Conservation (phyloP, 2,329 filamentous ascomycete species). For the Magnaporthales sp. region DNA sequence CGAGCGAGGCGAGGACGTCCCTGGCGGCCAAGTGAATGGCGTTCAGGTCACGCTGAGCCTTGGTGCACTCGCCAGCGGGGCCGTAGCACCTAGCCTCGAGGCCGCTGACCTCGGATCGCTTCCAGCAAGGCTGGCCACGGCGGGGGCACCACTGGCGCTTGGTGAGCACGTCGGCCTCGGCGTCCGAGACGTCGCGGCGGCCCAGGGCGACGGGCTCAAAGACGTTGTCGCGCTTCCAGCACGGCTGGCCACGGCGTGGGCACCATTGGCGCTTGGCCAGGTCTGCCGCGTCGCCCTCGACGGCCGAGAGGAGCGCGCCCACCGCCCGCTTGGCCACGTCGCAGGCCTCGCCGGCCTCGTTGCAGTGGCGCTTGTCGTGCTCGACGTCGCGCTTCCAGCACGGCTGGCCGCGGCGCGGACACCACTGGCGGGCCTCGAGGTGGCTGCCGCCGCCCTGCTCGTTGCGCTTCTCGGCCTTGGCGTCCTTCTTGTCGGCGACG, state of each 20-base stretch:
- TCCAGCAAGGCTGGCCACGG: constrained; percentile 26
- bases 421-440: neutral
- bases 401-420: constrained; percentile 1
- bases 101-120: constrained; percentile 12
- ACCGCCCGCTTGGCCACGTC: constrained; percentile 4
- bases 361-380: constrained; percentile 6
- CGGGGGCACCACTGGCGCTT: constrained; percentile 11
- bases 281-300: constrained; percentile 6
- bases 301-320: constrained; percentile 4
- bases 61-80: constrained; percentile 22
- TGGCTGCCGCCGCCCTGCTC: neutral
- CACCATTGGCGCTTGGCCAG: constrained; percentile 20
- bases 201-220: constrained; percentile 23
- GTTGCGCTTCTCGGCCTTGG: constrained; percentile 3
- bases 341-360: constrained; percentile 2
- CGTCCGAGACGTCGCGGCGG: constrained; percentile 17
- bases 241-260: constrained; percentile 27
- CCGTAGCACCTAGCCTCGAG: constrained; percentile 20
- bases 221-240: constrained; percentile 35
- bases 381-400: constrained; percentile 4
- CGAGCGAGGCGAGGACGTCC: constrained; percentile 14
- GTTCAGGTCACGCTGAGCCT: constrained; percentile 25
- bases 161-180: constrained; percentile 13
- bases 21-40: constrained; percentile 24
- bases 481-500: neutral